phyloP scores from a whole-genome alignment of 2,329 filamentous ascomycete genomes.

The Sclerotinia borealis region DNA sequence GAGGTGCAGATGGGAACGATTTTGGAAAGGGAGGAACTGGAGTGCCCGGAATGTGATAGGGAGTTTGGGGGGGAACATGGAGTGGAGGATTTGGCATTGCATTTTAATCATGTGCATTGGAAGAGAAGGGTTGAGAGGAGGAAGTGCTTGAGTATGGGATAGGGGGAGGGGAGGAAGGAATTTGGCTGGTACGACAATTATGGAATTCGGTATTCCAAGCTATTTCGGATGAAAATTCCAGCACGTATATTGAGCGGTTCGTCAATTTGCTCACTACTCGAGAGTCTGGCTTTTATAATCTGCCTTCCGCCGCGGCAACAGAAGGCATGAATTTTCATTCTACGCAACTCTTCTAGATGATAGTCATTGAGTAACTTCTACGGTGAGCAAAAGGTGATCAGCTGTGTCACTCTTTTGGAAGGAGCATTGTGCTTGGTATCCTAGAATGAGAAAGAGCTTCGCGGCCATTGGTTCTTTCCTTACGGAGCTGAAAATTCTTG shows the following conservation, averaged over 20 bases:
- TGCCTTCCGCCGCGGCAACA: not conserved
- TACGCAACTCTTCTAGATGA: not conserved
- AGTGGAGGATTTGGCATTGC: not conserved
- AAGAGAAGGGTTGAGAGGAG: conserved; percentile 2
- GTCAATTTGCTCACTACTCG: not conserved
- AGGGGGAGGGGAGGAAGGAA: not conserved
- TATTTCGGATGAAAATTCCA: not conserved
- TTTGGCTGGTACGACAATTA: too few species aligned
- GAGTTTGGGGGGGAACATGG: conserved; percentile 1
- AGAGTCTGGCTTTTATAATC: not conserved
- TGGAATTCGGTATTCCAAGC: not conserved
- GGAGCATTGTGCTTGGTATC: not conserved
- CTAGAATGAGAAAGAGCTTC: not conserved
- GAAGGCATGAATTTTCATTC: not conserved
- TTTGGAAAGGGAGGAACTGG: not conserved
- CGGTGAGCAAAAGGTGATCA: not conserved
- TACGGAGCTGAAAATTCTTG: not conserved
- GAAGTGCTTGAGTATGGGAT: not conserved
- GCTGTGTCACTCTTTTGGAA: not conserved
- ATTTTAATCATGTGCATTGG: conserved; percentile 12
- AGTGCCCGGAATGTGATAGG: conserved; percentile 10
- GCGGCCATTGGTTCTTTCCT: not conserved
- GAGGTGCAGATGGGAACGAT: not conserved
- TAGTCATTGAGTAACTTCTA: not conserved
- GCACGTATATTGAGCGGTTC: not conserved